Evolutionary conservation across 2,329 filamentous ascomycete species (phyloP).

Genomic region (Alternaria gansuensis): DNA sequence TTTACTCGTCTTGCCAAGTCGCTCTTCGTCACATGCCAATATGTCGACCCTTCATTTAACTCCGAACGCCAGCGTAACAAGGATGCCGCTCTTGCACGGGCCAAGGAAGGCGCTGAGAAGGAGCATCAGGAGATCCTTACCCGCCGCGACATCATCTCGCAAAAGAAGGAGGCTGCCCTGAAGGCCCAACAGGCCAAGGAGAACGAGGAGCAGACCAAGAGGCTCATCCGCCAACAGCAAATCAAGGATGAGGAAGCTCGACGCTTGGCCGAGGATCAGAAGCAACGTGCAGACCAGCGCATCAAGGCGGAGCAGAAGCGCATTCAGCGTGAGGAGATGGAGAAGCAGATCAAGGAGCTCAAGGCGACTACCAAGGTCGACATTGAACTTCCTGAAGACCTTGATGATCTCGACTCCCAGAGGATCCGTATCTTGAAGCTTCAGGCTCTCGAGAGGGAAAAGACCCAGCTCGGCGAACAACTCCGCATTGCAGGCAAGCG

Average conservation of each 20-base stretch:
- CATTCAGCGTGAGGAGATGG: slow-evolving; percentile 63
- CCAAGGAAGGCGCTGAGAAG: slow-evolving; percentile 86
- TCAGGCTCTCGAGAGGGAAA: slow-evolving; percentile 94
- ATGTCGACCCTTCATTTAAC: slow-evolving; percentile 90
- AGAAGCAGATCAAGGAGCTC: slow-evolving; percentile 93
- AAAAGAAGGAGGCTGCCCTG: slow-evolving; percentile 95
- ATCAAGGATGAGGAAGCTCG: slow-evolving; percentile 88
- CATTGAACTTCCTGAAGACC: slow-evolving; percentile 81
- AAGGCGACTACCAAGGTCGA: slow-evolving; percentile 91
- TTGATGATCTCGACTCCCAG: slow-evolving; percentile 66
- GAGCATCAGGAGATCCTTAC: slow-evolving; percentile 87
- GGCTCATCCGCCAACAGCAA: slow-evolving; percentile 85
- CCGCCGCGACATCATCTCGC: slow-evolving; percentile 90
- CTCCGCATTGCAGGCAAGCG: slow-evolving; percentile 92
- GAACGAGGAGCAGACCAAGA: slow-evolving; percentile 89
- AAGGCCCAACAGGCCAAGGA: slow-evolving; percentile 88
- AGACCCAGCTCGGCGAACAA: slow-evolving; percentile 93
- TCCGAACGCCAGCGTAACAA: slow-evolving; percentile 81
- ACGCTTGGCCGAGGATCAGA: slow-evolving; percentile 90
- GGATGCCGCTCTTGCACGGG: slow-evolving; percentile 79
- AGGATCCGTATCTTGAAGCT: slow-evolving; percentile 94
- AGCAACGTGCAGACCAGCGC: slow-evolving; percentile 87
- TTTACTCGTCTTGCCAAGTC: slow-evolving; percentile 90
- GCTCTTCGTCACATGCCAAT: slow-evolving; percentile 92
- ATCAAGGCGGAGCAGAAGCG: slow-evolving; percentile 67